Conservation (phyloP, 1,139 yeast species). For the Kodamaea sp. region DNA sequence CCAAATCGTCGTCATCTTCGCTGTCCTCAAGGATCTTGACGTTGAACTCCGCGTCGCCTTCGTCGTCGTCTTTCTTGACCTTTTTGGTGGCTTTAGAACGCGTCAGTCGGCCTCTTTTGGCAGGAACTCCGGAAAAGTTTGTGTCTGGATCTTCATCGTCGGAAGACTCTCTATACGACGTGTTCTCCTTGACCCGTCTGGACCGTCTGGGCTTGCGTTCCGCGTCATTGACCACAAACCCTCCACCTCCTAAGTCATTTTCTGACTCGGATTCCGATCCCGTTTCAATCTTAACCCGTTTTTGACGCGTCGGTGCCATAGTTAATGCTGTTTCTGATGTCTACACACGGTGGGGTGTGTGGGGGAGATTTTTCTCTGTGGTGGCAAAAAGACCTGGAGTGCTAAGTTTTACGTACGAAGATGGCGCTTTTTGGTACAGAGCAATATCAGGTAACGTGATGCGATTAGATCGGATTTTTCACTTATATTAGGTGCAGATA, state of each 20-base stretch:
- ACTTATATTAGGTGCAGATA: no score
- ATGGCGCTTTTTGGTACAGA: no score
- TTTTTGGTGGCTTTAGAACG: constrained; percentile 17
- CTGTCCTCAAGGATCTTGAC: constrained; percentile 18
- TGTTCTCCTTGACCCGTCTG: constrained; percentile 19
- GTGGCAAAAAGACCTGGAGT: no score
- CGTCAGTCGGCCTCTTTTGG: constrained; percentile 18
- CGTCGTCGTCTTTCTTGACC: constrained; percentile 13
- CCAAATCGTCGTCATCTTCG: constrained; percentile 27
- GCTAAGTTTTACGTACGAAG: no score
- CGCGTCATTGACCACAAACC: constrained; percentile 45
- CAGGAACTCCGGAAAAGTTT: constrained; percentile 17
- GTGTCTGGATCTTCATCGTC: constrained; percentile 20
- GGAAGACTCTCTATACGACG: constrained; percentile 24
- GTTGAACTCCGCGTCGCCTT: constrained; percentile 24
- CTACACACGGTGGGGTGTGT: no score
- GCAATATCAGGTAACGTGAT: no score
- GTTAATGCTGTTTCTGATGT: background rate
- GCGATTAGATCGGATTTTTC: no score
- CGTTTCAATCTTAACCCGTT: background rate
- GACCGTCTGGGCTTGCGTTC: constrained; percentile 17
- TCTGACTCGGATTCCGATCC: constrained; percentile 12
- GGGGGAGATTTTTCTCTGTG: no score
- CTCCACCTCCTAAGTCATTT: constrained; percentile 29
- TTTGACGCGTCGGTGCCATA: constrained; percentile 9